Percentiles rank a stretch among this genome's conserved stretches.
These are phyloP conservation scores for Macrocybe gigantea DNA, from an alignment of 768 basidiomycete genomes.

Conservation along the genomic window DNA sequence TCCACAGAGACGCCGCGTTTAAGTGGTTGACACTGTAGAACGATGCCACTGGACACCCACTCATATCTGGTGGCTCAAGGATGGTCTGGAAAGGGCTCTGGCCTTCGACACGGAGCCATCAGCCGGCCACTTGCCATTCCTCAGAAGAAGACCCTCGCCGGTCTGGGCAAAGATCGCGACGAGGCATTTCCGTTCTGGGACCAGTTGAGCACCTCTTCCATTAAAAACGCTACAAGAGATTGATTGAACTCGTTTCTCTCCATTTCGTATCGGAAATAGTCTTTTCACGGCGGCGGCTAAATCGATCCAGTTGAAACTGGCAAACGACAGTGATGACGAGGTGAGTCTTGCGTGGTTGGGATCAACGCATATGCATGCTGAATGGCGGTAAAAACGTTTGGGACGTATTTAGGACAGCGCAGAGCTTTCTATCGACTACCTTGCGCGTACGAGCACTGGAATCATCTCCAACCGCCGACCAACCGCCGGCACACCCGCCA, in stretches of 20 bases:
- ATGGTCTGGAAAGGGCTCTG: slow-evolving; percentile 83
- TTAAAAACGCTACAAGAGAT: neutral
- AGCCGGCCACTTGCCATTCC: slow-evolving; percentile 69
- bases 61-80: slow-evolving; percentile 75
- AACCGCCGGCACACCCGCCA: slow-evolving; percentile 39
- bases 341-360: slow-evolving; percentile 15
- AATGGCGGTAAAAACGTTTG: too few relatives aligned
- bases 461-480: slow-evolving; percentile 73
- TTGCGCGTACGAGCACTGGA: slow-evolving; percentile 66
- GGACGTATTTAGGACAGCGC: too few relatives aligned
- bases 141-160: slow-evolving; percentile 81
- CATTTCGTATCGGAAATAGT: slow-evolving; percentile 27
- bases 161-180: slow-evolving; percentile 89
- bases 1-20: too few relatives aligned
- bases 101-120: slow-evolving; percentile 80
- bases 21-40: neutral
- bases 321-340: slow-evolving; percentile 45
- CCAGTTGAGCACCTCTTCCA: slow-evolving; percentile 54
- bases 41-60: slow-evolving; percentile 69
- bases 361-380: neutral
- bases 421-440: neutral
- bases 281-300: slow-evolving; percentile 80
- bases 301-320: slow-evolving; percentile 69
- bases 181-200: slow-evolving; percentile 99
- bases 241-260: neutral